These are phyloP conservation scores for Omphalea diandra DNA, from an alignment of 441 rosid species.

Conservation along the genomic window DNA sequence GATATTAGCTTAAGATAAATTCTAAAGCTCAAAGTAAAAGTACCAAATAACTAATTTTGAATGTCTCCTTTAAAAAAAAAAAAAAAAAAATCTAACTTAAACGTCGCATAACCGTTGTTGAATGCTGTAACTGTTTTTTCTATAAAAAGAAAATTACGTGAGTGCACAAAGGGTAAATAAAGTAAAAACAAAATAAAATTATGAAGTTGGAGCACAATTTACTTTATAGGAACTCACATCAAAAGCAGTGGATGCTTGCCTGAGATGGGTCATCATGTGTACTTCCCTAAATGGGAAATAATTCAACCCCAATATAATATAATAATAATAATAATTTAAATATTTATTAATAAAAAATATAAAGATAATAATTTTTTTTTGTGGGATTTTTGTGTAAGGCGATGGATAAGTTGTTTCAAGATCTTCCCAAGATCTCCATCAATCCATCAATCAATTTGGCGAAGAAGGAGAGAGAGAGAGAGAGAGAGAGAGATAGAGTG, in stretches of 20 bases:
- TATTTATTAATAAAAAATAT: too few relatives aligned
- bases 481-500: too few relatives aligned
- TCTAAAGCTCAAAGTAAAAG: too few relatives aligned
- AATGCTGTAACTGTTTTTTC: neutral
- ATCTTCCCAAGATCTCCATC: conserved; percentile 10
- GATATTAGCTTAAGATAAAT: too few relatives aligned
- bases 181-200: too few relatives aligned
- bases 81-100: neutral
- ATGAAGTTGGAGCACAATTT: too few relatives aligned
- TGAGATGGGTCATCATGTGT: neutral
- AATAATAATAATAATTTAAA: too few relatives aligned
- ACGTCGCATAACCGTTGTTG: neutral
- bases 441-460: conserved; percentile 16
- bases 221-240: neutral
- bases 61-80: too few relatives aligned
- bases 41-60: too few relatives aligned
- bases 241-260: neutral
- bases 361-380: neutral
- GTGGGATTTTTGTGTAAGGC: neutral
- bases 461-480: neutral
- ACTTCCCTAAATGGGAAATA: neutral
- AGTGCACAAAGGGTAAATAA: neutral
- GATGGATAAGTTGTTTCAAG: neutral
- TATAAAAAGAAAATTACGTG: neutral
- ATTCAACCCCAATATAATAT: neutral